A percentile compares a stretch with the other conserved stretches of the same genome.
phyloP scores from a whole-genome alignment of 169 alveolate species.

The Pseudocohnilembus persalinus region DNA sequence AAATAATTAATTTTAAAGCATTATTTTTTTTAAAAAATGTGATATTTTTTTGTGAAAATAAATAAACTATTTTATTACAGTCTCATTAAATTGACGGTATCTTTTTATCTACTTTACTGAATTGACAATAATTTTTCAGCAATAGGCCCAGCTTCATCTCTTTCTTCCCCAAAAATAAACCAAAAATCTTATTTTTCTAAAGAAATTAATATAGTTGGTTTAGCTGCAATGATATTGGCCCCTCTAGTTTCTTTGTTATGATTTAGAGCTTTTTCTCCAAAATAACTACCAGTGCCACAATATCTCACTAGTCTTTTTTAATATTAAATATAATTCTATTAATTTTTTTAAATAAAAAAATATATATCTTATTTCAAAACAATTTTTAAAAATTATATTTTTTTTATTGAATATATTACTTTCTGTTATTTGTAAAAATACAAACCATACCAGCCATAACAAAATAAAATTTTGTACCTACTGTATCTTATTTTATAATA shows the following conservation, averaged over 20 bases:
- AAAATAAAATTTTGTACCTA: slow-evolving; percentile 27
- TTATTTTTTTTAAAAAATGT: no score
- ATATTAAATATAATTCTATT: no score
- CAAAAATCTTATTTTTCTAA: slow-evolving; percentile 44
- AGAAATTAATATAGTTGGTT: slow-evolving; percentile 15
- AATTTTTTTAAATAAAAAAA: not conserved
- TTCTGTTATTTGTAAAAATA: slow-evolving; percentile 7
- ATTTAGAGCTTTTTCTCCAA: slow-evolving; percentile 28
- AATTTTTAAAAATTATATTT: not conserved
- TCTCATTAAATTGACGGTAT: slow-evolving; percentile 9
- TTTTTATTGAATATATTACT: no score
- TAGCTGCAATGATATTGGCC: slow-evolving; percentile 33
- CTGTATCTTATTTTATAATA: slow-evolving; percentile 7
- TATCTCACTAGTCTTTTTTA: slow-evolving; percentile 14
- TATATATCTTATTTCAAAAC: not conserved
- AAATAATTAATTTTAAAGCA: no score
- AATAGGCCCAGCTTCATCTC: slow-evolving; percentile 44
- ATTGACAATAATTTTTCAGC: slow-evolving; percentile 16
- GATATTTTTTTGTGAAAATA: no score
- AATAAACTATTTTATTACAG: not conserved
- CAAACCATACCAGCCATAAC: slow-evolving; percentile 27
- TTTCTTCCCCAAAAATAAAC: slow-evolving; percentile 52
- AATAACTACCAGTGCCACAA: slow-evolving; percentile 29
- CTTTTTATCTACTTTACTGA: slow-evolving; percentile 11
- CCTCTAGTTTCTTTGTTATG: slow-evolving; percentile 13